These are phyloP conservation scores for Tilletia walkeri DNA, from an alignment of 1,284 basidiomycete species.

Conservation along the genomic window DNA sequence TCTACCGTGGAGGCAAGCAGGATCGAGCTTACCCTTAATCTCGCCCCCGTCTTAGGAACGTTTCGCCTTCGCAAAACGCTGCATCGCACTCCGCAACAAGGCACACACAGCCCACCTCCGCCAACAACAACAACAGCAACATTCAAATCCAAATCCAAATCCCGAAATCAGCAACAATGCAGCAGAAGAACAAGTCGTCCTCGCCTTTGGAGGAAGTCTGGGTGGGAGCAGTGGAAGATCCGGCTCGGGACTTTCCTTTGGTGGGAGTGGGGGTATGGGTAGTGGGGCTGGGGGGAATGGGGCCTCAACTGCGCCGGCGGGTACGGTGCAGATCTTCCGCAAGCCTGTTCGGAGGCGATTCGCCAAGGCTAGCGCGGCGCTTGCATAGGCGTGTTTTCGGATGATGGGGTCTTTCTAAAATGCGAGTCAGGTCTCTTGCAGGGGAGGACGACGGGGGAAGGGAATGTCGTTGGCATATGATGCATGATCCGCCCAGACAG, in stretches of 20 bases:
- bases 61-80: constrained; percentile 3
- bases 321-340: constrained; percentile 10
- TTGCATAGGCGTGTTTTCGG: not conserved
- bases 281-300: no score
- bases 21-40: no score
- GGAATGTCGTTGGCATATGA: no score
- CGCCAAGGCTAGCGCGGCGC: not conserved
- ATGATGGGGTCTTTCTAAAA: not conserved
- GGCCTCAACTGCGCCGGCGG: not conserved
- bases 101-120: not conserved
- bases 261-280: not conserved
- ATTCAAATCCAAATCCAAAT: not conserved
- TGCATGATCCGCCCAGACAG: no score
- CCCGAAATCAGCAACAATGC: no score
- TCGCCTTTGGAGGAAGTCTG: not conserved
- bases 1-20: not conserved
- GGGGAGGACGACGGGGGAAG: no score
- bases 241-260: not conserved
- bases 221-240: not conserved
- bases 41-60: not conserved
- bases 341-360: constrained; percentile 1
- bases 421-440: no score
- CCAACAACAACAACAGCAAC: constrained; percentile 2
- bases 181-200: constrained; percentile 5
- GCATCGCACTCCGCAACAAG: constrained; percentile 3